Conservation (phyloP, 345 rosid genomes). For the Populus ilicifolia region DNA sequence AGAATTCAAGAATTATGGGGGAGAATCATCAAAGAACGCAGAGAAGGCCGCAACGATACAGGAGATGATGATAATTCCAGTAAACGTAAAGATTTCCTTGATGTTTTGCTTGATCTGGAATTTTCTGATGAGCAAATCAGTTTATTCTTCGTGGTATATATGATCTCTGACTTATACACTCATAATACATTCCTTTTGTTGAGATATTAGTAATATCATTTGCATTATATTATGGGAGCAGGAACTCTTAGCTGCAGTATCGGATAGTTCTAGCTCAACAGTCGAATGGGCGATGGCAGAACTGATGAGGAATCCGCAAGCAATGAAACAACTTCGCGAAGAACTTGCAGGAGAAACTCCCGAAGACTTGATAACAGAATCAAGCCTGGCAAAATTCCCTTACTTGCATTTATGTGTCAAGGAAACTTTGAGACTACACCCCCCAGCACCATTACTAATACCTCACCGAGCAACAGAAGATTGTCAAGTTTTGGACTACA, state of each 20-base stretch:
- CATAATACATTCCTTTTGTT: too few relatives aligned
- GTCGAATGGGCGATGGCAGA: conserved; percentile 31
- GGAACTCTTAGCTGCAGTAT: conserved; percentile 22
- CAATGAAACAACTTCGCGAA: conserved; percentile 3
- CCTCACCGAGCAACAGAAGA: conserved; percentile 19
- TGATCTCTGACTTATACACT: too few relatives aligned
- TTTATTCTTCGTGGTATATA: neutral
- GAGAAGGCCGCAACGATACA: neutral
- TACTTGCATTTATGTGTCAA: conserved; percentile 20
- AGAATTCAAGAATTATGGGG: conserved; percentile 3
- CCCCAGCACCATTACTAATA: conserved; percentile 23
- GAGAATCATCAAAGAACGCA: conserved; percentile 9
- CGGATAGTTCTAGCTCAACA: conserved; percentile 16
- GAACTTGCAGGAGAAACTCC: conserved; percentile 12
- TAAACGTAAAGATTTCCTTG: conserved; percentile 12
- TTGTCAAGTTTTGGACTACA: conserved; percentile 16
- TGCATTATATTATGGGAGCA: neutral
- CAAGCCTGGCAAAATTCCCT: conserved; percentile 10
- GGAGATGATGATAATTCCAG: neutral
- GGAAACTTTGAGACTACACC: conserved; percentile 30
- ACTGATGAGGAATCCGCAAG: conserved; percentile 8
- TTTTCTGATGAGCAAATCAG: conserved; percentile 16
- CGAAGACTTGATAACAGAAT: neutral
- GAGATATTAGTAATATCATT: too few relatives aligned
- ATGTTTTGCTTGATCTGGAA: conserved; percentile 11